These are phyloP conservation scores for Ogataea philodendri DNA, from an alignment of 805 yeast genomes.

Conservation along the genomic window DNA sequence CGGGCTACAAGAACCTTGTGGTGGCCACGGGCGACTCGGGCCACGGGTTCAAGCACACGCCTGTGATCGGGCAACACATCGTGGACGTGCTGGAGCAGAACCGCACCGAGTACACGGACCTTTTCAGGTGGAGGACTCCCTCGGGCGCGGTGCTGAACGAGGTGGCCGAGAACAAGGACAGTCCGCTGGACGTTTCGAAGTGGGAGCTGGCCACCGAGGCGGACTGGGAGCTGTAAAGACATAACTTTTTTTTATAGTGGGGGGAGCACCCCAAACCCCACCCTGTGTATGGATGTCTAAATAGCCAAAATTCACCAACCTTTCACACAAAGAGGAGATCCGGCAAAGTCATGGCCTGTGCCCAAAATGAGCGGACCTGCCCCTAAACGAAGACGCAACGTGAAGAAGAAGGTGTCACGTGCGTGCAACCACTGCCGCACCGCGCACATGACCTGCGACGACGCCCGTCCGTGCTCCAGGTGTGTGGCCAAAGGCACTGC, in stretches of 20 bases:
- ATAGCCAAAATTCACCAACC: too few species aligned
- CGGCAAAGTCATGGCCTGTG: background rate
- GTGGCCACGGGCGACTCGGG: conserved; percentile 7
- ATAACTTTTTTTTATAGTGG: too few species aligned
- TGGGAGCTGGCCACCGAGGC: conserved; percentile 2
- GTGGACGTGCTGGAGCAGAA: conserved; percentile 2
- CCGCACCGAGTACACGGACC: background rate
- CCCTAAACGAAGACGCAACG: conserved; percentile 29
- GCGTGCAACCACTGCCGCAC: conserved; percentile 92
- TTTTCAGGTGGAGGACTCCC: conserved; percentile 2
- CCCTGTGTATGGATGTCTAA: too few species aligned
- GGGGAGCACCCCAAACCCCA: too few species aligned
- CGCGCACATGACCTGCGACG: conserved; percentile 91
- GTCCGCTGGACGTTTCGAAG: background rate
- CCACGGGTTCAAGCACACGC: conserved; percentile 4
- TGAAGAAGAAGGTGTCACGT: conserved; percentile 65
- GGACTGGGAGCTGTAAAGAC: background rate
- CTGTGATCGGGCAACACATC: conserved; percentile 5
- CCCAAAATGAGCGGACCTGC: conserved; percentile 1
- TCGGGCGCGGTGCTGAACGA: background rate
- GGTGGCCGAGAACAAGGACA: background rate
- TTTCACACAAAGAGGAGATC: too few species aligned
- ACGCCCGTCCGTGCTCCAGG: conserved; percentile 58
- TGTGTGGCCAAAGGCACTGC: conserved; percentile 70
- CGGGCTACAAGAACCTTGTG: conserved; percentile 5